Evolutionary conservation across 2,329 filamentous ascomycete genomes (phyloP), one percentile per base, ranked within the genome.

Genomic region (Colletotrichum paranaense): DNA sequence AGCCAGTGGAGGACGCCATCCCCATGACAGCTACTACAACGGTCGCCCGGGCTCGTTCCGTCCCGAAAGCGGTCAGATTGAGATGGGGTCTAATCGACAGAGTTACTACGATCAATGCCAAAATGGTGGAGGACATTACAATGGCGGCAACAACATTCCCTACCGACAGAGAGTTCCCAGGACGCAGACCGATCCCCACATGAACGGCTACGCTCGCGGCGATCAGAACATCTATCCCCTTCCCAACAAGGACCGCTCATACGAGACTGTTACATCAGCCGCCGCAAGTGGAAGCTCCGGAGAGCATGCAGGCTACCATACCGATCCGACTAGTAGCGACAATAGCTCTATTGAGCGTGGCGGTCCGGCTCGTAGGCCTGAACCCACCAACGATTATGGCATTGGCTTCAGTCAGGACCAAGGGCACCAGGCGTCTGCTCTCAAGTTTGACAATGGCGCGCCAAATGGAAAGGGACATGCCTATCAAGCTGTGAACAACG

Each of bases 301-400:
- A 67, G 95, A 98, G 71, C 92, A 92, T 14, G 92, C 90, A 79
- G 92, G 92, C 68, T 95, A 97, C 82, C 92, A 92, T 76, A 97
- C 95, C 73, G 95, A 98, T 80, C 95, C 94, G 55, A 85, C 89
- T 68, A 97, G 94, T 84, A 98, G 95, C 80, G 94, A 98, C 80
- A 97, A 97, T 84, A 97, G 94, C 84, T 97, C 95, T 1, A 90
- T 97, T 77, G 94, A 98, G 80, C 92, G 94, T 74, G 86, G 92
- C 28, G 89, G 91, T 64, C 86, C 87, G 5, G 84, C 86, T 46
- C 89, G 89, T 77, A 88, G 86, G 30, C 79, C 78, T 32, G 88
- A 91, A 62, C 87, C 88, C 8, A 79, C 83, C 6, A 92, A 93
- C 67, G 89, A 88, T 75, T 94, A 94, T 77, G 92, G 93, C 63